Base-by-base conservation (phyloP, 1,284 basidiomycete species). In the Cryptococcus sp. region DNA sequence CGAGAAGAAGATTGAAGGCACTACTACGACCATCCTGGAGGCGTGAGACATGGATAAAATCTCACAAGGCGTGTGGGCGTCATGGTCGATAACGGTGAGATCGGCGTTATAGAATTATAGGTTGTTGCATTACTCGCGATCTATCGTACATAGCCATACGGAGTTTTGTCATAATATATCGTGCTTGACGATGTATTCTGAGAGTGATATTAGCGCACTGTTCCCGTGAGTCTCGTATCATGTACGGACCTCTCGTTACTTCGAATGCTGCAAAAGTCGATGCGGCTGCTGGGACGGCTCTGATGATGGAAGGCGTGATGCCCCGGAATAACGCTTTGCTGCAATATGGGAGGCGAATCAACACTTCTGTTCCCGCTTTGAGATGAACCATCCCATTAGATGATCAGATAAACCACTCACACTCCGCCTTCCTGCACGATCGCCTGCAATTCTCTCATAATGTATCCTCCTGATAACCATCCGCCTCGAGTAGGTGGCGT, bases 211-310 rank as follows among this genome's bases (percentile, higher is more conserved):
- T 35, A 35, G 31, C 31, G 56, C 11, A 20, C 0, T 1, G 4
- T 1, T 45, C 20, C 23, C 27, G n/a, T 35, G 23, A 19, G 25
- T 49, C 6, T 39, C 19, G 11, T 10, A n/a, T 19, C 16, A 53
- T 35, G 38, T n/a, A 53, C 11, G n/a, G 49, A 78, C 78, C 90
- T 81, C 90, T 82, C 1, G 88, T 90, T 31, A 93, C 69, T 75
- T 97, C 93, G 75, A 89, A 97, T 0, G 89, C 90, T n/a, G 91
- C 87, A 70, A 97, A 96, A 0, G 93, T 96, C 60, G 88, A 87
- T 25, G 87, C 93, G 6, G 91, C 93, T 1, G 93, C 91, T 5
- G 93, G 93, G 65, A 93, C 90, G 73, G 90, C 89, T 82, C 85
- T 79, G 38, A 88, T 67, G 42, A 88, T 82, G 54, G 85, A 87